Evolutionary conservation across 495 filamentous ascomycete genomes (phyloP).

Genomic region (Polyplosphaeria fusca): DNA sequence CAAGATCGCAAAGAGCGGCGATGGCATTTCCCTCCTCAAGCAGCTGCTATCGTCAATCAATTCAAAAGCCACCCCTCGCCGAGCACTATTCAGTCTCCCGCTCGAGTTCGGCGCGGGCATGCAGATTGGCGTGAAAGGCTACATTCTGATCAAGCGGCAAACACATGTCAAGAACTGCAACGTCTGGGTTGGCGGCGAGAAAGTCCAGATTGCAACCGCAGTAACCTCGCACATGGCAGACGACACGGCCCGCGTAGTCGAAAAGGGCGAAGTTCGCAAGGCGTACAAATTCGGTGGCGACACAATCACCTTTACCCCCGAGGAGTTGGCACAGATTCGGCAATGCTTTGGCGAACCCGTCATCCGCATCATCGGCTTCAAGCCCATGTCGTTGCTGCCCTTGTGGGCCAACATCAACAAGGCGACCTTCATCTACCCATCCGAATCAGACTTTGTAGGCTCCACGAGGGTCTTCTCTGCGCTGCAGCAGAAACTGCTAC

Average conservation of each 20-base stretch:
- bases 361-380: constrained; percentile 93
- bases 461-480: constrained; percentile 91
- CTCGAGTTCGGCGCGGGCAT: constrained; percentile 83
- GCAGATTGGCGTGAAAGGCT: constrained; percentile 87
- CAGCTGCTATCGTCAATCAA: constrained; percentile 86
- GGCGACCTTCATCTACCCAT: constrained; percentile 90
- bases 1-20: constrained; percentile 51
- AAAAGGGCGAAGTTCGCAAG: constrained; percentile 79
- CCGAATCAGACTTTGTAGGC: constrained; percentile 83
- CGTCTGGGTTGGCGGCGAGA: constrained; percentile 80
- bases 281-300: constrained; percentile 96
- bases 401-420: constrained; percentile 84
- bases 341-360: constrained; percentile 71
- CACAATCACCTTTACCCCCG: constrained; percentile 76
- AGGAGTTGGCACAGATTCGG: constrained; percentile 73
- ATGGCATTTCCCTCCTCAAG: constrained; percentile 77
- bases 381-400: constrained; percentile 68
- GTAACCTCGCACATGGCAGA: constrained; percentile 70
- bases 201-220: constrained; percentile 71
- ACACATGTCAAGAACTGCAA: constrained; percentile 74
- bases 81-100: constrained; percentile 79
- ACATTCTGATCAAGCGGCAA: constrained; percentile 82
- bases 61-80: constrained; percentile 81
- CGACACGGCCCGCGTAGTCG: constrained; percentile 68
- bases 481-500: constrained; percentile 79